Evolutionary conservation across 768 basidiomycete species (phyloP).

Genomic region (Podaxis pistillaris): DNA sequence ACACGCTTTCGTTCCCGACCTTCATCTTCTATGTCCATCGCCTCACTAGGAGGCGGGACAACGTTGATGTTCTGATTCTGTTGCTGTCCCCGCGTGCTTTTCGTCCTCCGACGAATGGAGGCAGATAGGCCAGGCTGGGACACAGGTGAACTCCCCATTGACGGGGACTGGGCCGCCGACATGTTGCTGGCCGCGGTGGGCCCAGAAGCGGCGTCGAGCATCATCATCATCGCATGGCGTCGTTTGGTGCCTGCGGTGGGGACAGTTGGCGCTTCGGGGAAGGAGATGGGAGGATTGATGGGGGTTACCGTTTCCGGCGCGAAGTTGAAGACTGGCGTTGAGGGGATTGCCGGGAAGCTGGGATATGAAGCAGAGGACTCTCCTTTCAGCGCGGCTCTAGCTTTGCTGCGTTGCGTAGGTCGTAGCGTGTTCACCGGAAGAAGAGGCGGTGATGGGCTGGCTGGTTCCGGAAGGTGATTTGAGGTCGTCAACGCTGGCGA

Average conservation of each 20-base stretch:
- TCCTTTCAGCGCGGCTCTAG: constrained; percentile 8
- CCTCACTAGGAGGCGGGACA: constrained; percentile 37
- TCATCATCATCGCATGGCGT: constrained; percentile 77
- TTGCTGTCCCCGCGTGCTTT: constrained; percentile 40
- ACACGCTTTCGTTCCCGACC: constrained; percentile 73
- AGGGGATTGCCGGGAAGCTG: constrained; percentile 20
- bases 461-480: constrained; percentile 25
- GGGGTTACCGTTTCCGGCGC: constrained; percentile 19
- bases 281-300: constrained; percentile 25
- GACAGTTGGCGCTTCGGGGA: constrained; percentile 38
- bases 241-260: constrained; percentile 65
- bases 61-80: constrained; percentile 40
- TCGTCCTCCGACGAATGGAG: constrained; percentile 48
- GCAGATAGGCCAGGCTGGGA: constrained; percentile 18
- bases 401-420: constrained; percentile 22
- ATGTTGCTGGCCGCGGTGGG: constrained; percentile 35
- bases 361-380: constrained; percentile 22
- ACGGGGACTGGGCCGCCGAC: constrained; percentile 32
- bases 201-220: constrained; percentile 55
- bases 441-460: constrained; percentile 33
- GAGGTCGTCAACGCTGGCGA: constrained; percentile 5
- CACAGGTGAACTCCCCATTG: constrained; percentile 21
- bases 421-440: constrained; percentile 23
- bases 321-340: constrained; percentile 22
- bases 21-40: constrained; percentile 80